A percentile compares a stretch with the other conserved stretches of the same genome.
Evolutionary conservation across 2,329 filamentous ascomycete species (phyloP).

Genomic region (Dactylellina cionopaga): DNA sequence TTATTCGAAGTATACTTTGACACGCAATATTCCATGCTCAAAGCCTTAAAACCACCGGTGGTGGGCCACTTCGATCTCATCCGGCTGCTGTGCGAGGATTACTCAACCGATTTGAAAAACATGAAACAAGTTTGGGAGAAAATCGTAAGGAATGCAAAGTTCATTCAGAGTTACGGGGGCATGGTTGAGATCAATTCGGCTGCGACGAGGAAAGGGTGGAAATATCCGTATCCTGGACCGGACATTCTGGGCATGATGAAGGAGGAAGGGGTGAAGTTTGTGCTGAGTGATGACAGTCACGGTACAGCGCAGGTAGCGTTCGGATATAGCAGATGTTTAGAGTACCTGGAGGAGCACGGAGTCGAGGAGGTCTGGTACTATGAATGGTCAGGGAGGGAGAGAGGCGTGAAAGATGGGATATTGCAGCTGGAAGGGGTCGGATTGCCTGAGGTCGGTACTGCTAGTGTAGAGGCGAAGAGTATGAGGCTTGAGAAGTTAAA

Average conservation of each 20-base stretch:
- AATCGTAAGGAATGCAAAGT: conserved; percentile 74
- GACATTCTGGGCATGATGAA: conserved; percentile 78
- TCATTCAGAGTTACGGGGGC: conserved; percentile 77
- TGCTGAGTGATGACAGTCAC: conserved; percentile 94
- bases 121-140: conserved; percentile 23
- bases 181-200: conserved; percentile 90
- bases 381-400: conserved; percentile 28
- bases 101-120: conserved; percentile 59
- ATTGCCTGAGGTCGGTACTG: conserved; percentile 15
- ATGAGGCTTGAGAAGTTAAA: conserved; percentile 14
- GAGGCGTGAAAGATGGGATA: conserved; percentile 11
- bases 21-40: conserved; percentile 82
- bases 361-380: conserved; percentile 67
- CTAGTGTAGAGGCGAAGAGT: conserved; percentile 25
- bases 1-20: conserved; percentile 89
- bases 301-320: conserved; percentile 85
- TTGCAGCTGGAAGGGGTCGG: background rate
- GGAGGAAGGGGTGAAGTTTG: conserved; percentile 76
- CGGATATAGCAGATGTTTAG: conserved; percentile 77
- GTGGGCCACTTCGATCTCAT: conserved; percentile 96
- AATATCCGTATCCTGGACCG: conserved; percentile 85
- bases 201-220: conserved; percentile 86
- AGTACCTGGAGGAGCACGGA: conserved; percentile 74
- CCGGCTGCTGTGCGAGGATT: conserved; percentile 77
- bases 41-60: conserved; percentile 75